These are phyloP conservation scores for Candida germanica DNA, from an alignment of 805 yeast species.

Conservation along the genomic window DNA sequence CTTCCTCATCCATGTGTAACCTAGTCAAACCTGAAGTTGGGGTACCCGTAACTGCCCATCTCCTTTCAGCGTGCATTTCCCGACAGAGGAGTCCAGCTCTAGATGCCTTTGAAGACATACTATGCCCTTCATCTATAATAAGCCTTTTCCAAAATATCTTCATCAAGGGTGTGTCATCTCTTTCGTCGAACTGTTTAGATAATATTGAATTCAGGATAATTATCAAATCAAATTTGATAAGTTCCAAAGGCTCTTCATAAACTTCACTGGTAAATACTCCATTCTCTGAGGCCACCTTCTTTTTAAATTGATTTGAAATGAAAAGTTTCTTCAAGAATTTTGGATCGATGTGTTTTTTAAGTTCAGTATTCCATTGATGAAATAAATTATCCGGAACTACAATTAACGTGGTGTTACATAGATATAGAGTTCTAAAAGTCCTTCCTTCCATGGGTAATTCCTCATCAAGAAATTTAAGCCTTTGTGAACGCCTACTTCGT, in stretches of 20 bases:
- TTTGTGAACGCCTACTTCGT: conserved; percentile 17
- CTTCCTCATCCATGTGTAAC: conserved; percentile 45
- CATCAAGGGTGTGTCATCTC: conserved; percentile 32
- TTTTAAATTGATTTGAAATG: conserved; percentile 31
- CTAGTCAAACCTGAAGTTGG: conserved; percentile 70
- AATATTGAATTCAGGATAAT: conserved; percentile 48
- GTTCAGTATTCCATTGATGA: conserved; percentile 62
- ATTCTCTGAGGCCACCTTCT: conserved; percentile 11
- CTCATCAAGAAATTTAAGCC: conserved; percentile 11
- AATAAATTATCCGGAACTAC: conserved; percentile 66
- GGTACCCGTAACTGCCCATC: conserved; percentile 76
- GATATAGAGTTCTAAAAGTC: conserved; percentile 28
- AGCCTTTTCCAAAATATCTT: conserved; percentile 62
- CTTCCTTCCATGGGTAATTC: conserved; percentile 17
- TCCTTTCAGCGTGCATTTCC: conserved; percentile 52
- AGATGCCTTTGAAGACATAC: conserved; percentile 52
- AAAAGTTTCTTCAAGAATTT: conserved; percentile 33
- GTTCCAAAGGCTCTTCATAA: conserved; percentile 22
- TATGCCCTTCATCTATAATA: conserved; percentile 75
- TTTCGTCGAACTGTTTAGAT: conserved; percentile 34
- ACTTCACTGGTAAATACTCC: conserved; percentile 18
- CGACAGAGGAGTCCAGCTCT: conserved; percentile 49
- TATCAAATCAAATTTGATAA: conserved; percentile 51
- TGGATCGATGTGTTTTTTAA: conserved; percentile 49
- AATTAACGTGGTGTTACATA: conserved; percentile 55